A percentile compares a stretch with the other conserved stretches of the same genome.
Evolutionary conservation across 1,139 yeast genomes (phyloP).

Genomic region (Suhomyces choctaworum): DNA sequence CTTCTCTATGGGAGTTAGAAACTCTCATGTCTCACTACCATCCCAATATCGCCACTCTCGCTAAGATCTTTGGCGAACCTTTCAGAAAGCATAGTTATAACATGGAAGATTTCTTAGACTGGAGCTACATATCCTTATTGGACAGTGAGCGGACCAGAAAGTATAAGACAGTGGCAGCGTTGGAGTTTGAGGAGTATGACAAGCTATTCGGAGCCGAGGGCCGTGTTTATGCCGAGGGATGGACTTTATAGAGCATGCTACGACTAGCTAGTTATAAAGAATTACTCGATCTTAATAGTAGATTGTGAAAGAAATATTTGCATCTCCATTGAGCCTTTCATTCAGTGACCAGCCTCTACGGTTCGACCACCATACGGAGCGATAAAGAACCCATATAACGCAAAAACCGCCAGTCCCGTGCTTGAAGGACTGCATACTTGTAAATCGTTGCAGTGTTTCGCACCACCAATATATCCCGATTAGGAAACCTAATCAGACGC

Average conservation of each 20-base stretch:
- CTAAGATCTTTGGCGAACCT: slow-evolving; percentile 85
- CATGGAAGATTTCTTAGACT: slow-evolving; percentile 91
- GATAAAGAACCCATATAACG: no score
- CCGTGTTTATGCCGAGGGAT: slow-evolving; percentile 17
- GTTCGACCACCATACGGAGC: no score
- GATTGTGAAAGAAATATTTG: no score
- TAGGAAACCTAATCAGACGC: slow-evolving; percentile 37
- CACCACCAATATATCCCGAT: slow-evolving; percentile 25
- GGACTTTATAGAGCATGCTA: slow-evolving; percentile 18
- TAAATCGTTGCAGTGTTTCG: no score
- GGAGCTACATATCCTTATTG: slow-evolving; percentile 76
- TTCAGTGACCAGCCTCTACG: no score
- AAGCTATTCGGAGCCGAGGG: slow-evolving; percentile 31
- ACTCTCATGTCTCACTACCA: slow-evolving; percentile 86
- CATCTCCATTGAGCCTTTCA: no score
- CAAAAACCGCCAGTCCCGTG: no score
- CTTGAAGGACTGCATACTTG: no score
- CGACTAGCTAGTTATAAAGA: no score
- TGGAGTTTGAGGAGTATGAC: slow-evolving; percentile 71
- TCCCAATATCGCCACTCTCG: slow-evolving; percentile 92
- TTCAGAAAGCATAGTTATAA: slow-evolving; percentile 84
- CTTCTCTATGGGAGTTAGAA: slow-evolving; percentile 91
- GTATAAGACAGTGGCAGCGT: slow-evolving; percentile 69
- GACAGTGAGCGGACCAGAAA: slow-evolving; percentile 73
- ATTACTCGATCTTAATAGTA: no score